Conservation (phyloP, 2,329 filamentous ascomycete species). For the Alternaria alternata region DNA sequence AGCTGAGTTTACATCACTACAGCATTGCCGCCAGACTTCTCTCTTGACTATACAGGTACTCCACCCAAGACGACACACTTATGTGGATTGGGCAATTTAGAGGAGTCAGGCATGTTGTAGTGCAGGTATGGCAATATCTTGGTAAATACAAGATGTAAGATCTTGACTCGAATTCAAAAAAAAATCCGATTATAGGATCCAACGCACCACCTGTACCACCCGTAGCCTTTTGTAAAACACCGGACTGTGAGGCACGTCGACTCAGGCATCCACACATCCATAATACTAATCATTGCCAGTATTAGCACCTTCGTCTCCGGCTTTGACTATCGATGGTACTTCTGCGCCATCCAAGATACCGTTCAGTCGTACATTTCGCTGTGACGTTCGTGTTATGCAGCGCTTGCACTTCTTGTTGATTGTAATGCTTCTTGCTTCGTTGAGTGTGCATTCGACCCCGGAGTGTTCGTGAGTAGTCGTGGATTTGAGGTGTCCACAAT, state of each 20-base stretch:
- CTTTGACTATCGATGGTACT: background rate
- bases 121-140: too few species aligned
- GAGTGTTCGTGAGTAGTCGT: background rate
- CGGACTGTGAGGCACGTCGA: background rate
- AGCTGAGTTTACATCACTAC: background rate
- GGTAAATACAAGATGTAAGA: background rate
- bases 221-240: background rate
- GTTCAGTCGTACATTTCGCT: background rate
- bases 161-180: too few species aligned
- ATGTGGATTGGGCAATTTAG: too few species aligned
- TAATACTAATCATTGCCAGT: background rate
- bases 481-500: conserved; percentile 7
- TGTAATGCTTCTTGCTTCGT: background rate
- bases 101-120: too few species aligned
- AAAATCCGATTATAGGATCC: too few species aligned
- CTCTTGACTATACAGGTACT: background rate
- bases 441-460: background rate
- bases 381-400: background rate
- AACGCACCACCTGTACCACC: background rate
- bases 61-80: background rate
- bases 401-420: background rate
- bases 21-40: background rate
- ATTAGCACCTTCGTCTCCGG: background rate
- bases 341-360: background rate
- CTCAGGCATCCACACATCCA: background rate